phyloP scores from a whole-genome alignment of 2,329 filamentous ascomycete species.

The Amphichorda felina region DNA sequence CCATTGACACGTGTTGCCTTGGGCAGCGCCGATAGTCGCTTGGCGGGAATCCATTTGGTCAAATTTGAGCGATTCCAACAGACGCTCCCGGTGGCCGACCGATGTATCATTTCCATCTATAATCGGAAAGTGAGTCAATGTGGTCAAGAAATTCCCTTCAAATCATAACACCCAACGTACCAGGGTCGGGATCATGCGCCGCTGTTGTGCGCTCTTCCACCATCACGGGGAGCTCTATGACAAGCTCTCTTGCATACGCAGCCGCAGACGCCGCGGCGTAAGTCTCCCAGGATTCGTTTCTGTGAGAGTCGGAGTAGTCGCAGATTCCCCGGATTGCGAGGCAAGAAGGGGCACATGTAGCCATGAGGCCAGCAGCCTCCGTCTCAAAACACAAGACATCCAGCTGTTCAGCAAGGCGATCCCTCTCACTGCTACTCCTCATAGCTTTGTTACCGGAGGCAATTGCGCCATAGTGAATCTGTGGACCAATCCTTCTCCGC shows the following conservation, averaged over 20 bases:
- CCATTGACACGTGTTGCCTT: conserved; percentile 20
- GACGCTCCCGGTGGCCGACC: not conserved
- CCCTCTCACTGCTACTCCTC: conserved; percentile 12
- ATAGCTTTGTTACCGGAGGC: conserved; percentile 8
- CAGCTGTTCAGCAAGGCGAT: conserved; percentile 4
- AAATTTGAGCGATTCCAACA: conserved; percentile 18
- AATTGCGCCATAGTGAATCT: conserved; percentile 7
- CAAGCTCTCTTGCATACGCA: conserved; percentile 6
- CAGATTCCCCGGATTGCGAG: conserved; percentile 23
- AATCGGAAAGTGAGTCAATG: too few relatives aligned
- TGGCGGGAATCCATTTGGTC: conserved; percentile 22
- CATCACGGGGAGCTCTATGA: not conserved
- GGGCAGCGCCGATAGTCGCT: conserved; percentile 19
- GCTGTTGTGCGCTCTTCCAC: not conserved
- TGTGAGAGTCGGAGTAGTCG: conserved; percentile 25
- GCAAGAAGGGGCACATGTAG: conserved; percentile 14
- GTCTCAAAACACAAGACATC: conserved; percentile 14
- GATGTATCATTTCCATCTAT: too few relatives aligned
- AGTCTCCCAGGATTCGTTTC: conserved; percentile 20
- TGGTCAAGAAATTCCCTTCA: too few relatives aligned
- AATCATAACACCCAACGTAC: too few relatives aligned
- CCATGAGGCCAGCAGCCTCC: conserved; percentile 14
- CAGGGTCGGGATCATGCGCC: too few relatives aligned
- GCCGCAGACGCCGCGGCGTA: conserved; percentile 22
- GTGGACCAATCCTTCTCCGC: not conserved